Evolutionary conservation across 768 basidiomycete genomes (phyloP).

Genomic region (Amanita pallidorosea): DNA sequence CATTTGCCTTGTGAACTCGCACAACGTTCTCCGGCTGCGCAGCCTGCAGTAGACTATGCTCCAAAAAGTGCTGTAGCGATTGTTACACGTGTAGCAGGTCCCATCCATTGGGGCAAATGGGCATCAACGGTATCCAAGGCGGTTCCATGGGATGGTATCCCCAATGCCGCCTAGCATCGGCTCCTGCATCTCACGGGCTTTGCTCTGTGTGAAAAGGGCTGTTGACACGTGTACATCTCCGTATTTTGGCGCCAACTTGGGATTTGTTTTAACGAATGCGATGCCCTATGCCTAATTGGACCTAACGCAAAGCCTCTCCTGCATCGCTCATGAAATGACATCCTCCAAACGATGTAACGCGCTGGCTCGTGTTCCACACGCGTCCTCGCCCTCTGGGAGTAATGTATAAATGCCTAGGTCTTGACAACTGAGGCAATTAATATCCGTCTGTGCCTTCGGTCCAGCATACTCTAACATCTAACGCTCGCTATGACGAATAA

Average conservation of each 20-base stretch:
- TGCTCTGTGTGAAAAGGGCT: not conserved
- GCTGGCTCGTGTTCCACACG: not conserved
- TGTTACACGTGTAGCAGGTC: not conserved
- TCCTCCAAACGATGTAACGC: not conserved
- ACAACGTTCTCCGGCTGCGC: not conserved
- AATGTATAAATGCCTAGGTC: not conserved
- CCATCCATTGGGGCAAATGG: not conserved
- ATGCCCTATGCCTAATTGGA: not conserved
- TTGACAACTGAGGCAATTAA: not conserved
- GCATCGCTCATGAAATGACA: conserved; percentile 2
- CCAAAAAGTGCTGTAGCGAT: not conserved
- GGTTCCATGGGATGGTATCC: not conserved
- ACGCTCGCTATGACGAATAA: not conserved
- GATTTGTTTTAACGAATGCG: not conserved
- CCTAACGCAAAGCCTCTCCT: not conserved
- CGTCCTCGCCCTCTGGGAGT: not conserved
- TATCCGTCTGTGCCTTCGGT: not conserved
- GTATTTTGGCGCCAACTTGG: not conserved
- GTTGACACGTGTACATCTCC: not conserved
- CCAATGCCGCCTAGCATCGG: not conserved
- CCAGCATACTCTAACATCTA: not conserved
- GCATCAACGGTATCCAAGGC: not conserved
- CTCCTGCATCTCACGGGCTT: not conserved
- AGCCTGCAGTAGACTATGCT: not conserved
- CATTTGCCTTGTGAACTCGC: not conserved